Conservation (phyloP, 2,329 filamentous ascomycete genomes). For the Fusarium sarcochroum region DNA sequence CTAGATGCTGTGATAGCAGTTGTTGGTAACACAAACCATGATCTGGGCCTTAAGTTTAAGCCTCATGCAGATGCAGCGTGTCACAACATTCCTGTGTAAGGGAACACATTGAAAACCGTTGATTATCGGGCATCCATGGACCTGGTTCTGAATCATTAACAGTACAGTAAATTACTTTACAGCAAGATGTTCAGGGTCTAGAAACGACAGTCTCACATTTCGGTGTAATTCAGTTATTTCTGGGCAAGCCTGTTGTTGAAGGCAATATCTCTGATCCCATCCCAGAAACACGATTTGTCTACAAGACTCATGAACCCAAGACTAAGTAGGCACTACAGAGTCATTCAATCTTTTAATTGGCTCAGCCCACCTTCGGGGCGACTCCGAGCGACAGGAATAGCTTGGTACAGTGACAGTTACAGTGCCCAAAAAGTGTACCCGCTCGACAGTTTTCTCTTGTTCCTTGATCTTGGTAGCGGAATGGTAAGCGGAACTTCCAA, state of each 20-base stretch:
- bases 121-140: constrained; percentile 13
- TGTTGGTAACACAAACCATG: constrained; percentile 25
- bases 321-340: constrained; percentile 22
- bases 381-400: constrained; percentile 34
- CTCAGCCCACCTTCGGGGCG: constrained; percentile 11
- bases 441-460: constrained; percentile 27
- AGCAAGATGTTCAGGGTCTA: not conserved
- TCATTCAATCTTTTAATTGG: constrained; percentile 20
- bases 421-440: constrained; percentile 26
- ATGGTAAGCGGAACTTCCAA: constrained; percentile 1
- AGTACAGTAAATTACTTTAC: not conserved
- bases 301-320: constrained; percentile 23
- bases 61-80: constrained; percentile 24
- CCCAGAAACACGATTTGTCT: constrained; percentile 9
- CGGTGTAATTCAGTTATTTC: constrained; percentile 6
- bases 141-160: constrained; percentile 11
- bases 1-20: constrained; percentile 5
- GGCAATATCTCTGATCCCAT: not conserved
- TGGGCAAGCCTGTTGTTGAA: constrained; percentile 6
- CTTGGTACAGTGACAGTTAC: not conserved
- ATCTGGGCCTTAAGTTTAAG: constrained; percentile 28
- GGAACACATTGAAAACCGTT: constrained; percentile 23
- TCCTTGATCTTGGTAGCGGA: constrained; percentile 31
- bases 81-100: constrained; percentile 27
- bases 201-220: constrained; percentile 17